Conservation (phyloP, 352 stramenopile genomes). For the Phytophthora kernoviae region DNA sequence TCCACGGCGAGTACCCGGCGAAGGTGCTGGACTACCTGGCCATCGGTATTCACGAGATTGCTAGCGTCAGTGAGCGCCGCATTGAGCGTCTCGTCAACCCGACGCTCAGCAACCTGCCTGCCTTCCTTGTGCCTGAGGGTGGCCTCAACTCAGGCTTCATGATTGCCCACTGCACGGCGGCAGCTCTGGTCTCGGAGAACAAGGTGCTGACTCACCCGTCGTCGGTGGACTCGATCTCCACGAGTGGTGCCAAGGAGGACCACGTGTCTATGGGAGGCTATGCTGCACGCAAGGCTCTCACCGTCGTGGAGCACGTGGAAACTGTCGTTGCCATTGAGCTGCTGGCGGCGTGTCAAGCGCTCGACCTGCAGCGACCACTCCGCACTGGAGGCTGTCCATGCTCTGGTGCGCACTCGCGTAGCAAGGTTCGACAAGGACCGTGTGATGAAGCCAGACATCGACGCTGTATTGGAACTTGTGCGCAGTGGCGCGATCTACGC, state of each 20-base stretch:
- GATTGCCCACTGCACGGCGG: constrained; percentile 90
- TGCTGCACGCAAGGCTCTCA: constrained; percentile 82
- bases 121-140: constrained; percentile 86
- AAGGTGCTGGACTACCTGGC: constrained; percentile 90
- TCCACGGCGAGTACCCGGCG: constrained; percentile 90
- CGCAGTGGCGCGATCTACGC: constrained; percentile 70
- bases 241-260: constrained; percentile 87
- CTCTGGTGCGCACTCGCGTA: constrained; percentile 72
- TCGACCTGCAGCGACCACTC: constrained; percentile 84
- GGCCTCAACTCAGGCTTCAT: constrained; percentile 92
- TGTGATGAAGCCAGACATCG: constrained; percentile 90
- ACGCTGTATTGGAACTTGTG: constrained; percentile 80
- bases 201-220: constrained; percentile 89
- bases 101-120: constrained; percentile 82
- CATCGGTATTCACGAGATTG: constrained; percentile 88
- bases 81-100: constrained; percentile 91
- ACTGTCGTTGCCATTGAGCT: constrained; percentile 90
- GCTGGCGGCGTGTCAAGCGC: constrained; percentile 84
- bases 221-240: constrained; percentile 90
- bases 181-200: constrained; percentile 89
- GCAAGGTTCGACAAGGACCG: constrained; percentile 78
- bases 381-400: constrained; percentile 81
- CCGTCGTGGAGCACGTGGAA: constrained; percentile 87
- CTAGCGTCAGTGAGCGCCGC: constrained; percentile 84
- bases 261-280: constrained; percentile 92